Conservation (phyloP, 805 yeast species). For the Ogataea neopini region DNA sequence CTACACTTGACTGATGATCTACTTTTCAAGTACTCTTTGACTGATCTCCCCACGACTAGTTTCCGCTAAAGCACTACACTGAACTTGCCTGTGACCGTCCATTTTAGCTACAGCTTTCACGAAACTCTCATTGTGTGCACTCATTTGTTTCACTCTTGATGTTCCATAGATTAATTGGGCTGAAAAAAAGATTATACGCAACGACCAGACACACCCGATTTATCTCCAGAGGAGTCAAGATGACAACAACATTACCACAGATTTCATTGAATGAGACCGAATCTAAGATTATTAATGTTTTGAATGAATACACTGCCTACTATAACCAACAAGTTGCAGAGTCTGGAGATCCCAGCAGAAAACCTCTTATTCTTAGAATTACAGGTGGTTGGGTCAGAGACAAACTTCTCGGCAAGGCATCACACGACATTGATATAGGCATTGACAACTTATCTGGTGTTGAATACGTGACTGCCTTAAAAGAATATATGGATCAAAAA, state of each 20-base stretch:
- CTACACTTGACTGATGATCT: too few relatives aligned
- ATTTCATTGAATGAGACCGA: conserved; percentile 28
- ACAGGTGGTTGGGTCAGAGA: conserved; percentile 99
- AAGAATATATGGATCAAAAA: conserved; percentile 44
- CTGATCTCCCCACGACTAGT: too few relatives aligned
- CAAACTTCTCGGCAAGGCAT: conserved; percentile 74
- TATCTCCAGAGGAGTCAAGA: background rate
- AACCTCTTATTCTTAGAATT: conserved; percentile 54
- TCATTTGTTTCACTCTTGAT: background rate
- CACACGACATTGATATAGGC: conserved; percentile 92
- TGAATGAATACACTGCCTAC: conserved; percentile 29
- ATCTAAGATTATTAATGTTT: conserved; percentile 24
- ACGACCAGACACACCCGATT: conserved; percentile 2
- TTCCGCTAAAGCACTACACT: too few relatives aligned
- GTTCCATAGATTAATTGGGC: background rate
- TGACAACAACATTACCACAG: conserved; percentile 14
- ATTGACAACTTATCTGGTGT: conserved; percentile 84
- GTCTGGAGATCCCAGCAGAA: background rate
- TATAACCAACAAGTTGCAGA: conserved; percentile 23
- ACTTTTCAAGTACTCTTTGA: too few relatives aligned
- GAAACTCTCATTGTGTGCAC: too few relatives aligned
- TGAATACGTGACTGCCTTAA: conserved; percentile 71
- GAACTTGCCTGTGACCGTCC: background rate
- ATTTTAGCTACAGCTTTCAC: background rate
- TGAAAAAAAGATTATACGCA: background rate